Percentiles rank a stretch among this genome's conserved stretches.
phyloP scores from a whole-genome alignment of 106 monocot genomes.

The Dactylorhiza incarnata region DNA sequence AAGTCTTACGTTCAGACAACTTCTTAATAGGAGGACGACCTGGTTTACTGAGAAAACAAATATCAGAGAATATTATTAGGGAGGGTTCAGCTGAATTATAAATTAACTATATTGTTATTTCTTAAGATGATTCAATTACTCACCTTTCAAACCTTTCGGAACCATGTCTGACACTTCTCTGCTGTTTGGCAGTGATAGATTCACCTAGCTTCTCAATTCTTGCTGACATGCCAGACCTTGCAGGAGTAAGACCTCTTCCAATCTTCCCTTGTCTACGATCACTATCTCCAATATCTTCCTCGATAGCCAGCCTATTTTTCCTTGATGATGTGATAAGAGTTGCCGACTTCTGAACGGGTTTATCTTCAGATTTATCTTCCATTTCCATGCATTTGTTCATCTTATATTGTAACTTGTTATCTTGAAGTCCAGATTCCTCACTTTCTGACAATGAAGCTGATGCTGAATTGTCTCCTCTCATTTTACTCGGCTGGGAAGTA shows the following conservation, averaged over 20 bases:
- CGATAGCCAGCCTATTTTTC: constrained; percentile 23
- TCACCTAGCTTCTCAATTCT: constrained; percentile 37
- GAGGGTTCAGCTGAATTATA: neutral
- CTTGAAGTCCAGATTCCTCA: constrained; percentile 45
- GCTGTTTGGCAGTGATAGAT: constrained; percentile 31
- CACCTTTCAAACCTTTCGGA: constrained; percentile 47
- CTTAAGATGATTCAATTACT: neutral
- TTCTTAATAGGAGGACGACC: constrained; percentile 49
- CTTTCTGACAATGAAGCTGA: constrained; percentile 32
- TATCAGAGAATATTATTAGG: constrained; percentile 1
- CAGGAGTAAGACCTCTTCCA: constrained; percentile 23
- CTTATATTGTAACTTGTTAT: constrained; percentile 37
- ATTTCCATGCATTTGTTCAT: constrained; percentile 31
- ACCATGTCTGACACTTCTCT: constrained; percentile 30
- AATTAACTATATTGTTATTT: neutral
- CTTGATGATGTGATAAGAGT: constrained; percentile 20
- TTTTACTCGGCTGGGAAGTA: constrained; percentile 27
- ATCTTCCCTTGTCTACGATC: constrained; percentile 31
- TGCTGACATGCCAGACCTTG: constrained; percentile 22
- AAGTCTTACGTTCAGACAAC: constrained; percentile 45
- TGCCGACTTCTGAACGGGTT: constrained; percentile 31
- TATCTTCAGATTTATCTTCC: constrained; percentile 24
- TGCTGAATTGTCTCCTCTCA: constrained; percentile 20
- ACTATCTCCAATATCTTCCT: constrained; percentile 48
- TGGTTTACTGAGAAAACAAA: constrained; percentile 27